Conservation (phyloP, 371 early-diverging fungal genomes). For the Funneliformis caledonium region DNA sequence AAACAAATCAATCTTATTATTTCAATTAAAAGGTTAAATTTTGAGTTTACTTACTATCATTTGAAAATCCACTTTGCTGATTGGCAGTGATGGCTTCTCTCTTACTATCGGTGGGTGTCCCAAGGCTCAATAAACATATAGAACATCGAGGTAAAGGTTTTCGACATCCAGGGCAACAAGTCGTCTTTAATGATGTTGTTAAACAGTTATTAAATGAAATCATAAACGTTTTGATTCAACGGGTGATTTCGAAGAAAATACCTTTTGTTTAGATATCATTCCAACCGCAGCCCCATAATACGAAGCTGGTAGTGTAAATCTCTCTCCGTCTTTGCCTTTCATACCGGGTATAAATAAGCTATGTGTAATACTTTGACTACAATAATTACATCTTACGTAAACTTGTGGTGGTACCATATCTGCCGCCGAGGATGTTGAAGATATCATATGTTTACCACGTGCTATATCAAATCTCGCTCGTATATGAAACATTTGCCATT, state of each 20-base stretch:
- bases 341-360: constrained; percentile 56
- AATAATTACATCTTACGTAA: constrained; percentile 89
- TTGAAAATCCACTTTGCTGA: neutral
- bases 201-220: constrained; percentile 30
- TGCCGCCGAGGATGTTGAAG: constrained; percentile 46
- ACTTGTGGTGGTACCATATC: constrained; percentile 79
- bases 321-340: constrained; percentile 60
- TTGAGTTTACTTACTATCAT: neutral
- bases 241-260: constrained; percentile 26
- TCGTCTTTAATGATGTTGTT: constrained; percentile 51
- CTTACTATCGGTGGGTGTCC: constrained; percentile 70
- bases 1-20: neutral
- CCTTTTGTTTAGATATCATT: constrained; percentile 19
- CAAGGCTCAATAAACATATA: constrained; percentile 86
- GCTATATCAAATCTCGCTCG: constrained; percentile 91
- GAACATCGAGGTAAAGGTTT: constrained; percentile 93
- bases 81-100: constrained; percentile 36
- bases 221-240: neutral
- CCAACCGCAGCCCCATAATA: constrained; percentile 12
- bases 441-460: constrained; percentile 64
- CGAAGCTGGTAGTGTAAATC: constrained; percentile 52
- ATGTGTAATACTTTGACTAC: constrained; percentile 79
- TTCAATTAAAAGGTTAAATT: neutral
- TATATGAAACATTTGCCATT: constrained; percentile 83
- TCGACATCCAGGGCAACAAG: constrained; percentile 83